Evolutionary conservation across 306 rosid species (phyloP).

Genomic region (Castanea sativa): DNA sequence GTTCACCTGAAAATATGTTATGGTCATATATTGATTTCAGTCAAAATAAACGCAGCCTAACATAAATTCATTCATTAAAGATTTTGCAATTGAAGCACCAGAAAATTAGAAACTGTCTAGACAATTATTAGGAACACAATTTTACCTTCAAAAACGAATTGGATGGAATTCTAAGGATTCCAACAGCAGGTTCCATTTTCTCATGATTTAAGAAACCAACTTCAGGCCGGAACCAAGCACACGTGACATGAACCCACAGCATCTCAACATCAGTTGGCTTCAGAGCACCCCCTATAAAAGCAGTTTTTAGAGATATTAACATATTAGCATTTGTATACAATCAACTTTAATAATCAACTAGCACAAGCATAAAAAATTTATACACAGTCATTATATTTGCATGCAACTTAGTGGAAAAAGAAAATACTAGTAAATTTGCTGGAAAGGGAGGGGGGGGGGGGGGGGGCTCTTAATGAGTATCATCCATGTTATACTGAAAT

Average conservation of each 20-base stretch:
- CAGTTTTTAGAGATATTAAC: slow-evolving; percentile 13
- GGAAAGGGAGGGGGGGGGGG: too few species aligned
- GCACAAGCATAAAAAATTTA: not conserved
- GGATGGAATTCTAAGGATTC: slow-evolving; percentile 81
- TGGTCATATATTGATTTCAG: too few species aligned
- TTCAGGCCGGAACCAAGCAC: slow-evolving; percentile 96
- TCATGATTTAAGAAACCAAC: slow-evolving; percentile 73
- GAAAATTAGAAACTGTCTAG: not conserved
- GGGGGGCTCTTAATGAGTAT: not conserved
- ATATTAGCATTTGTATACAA: slow-evolving; percentile 15
- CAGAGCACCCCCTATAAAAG: slow-evolving; percentile 84
- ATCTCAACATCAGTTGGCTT: slow-evolving; percentile 92
- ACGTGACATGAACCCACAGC: slow-evolving; percentile 91
- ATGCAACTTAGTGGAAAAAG: not conserved
- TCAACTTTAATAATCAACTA: slow-evolving; percentile 1
- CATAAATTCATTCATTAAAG: slow-evolving; percentile 12
- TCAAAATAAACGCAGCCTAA: too few species aligned
- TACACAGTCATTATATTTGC: not conserved
- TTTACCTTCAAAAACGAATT: slow-evolving; percentile 73
- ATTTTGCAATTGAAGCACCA: not conserved
- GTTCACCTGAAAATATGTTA: too few species aligned
- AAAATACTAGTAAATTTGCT: not conserved
- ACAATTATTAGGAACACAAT: not conserved
- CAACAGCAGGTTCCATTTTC: slow-evolving; percentile 93
- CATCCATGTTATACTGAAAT: not conserved